phyloP scores from a whole-genome alignment of 805 yeast species.

The Candida krabiensis region DNA sequence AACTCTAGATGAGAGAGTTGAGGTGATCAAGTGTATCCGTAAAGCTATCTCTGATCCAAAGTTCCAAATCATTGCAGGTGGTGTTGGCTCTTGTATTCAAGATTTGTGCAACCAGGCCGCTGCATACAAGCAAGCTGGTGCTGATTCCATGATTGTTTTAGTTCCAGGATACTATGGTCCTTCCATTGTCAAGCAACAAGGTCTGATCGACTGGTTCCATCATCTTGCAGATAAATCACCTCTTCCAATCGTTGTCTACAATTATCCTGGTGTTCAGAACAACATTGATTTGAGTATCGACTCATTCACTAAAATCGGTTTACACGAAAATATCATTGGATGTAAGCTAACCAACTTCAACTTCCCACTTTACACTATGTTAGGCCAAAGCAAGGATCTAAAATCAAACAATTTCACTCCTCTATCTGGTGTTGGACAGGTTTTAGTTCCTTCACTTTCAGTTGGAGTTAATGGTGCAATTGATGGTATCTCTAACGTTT shows the following conservation, averaged over 20 bases:
- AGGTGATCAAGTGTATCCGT: slow-evolving; percentile 33
- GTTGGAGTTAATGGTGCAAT: slow-evolving; percentile 50
- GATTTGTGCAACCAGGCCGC: slow-evolving; percentile 44
- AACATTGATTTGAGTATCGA: slow-evolving; percentile 36
- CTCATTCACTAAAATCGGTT: slow-evolving; percentile 40
- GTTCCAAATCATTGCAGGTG: slow-evolving; percentile 49
- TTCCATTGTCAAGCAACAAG: slow-evolving; percentile 40
- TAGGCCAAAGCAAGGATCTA: slow-evolving; percentile 43
- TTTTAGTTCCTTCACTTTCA: slow-evolving; percentile 45
- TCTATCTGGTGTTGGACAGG: slow-evolving; percentile 53
- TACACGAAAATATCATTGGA: slow-evolving; percentile 46
- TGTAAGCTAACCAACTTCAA: slow-evolving; percentile 54
- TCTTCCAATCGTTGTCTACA: slow-evolving; percentile 44
- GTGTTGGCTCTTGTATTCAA: slow-evolving; percentile 42
- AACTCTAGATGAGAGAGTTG: slow-evolving; percentile 43
- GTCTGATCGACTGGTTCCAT: slow-evolving; percentile 43
- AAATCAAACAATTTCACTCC: slow-evolving; percentile 40
- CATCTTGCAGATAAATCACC: slow-evolving; percentile 41
- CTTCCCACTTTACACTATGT: slow-evolving; percentile 44
- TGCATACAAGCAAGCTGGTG: slow-evolving; percentile 36
- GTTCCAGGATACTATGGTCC: slow-evolving; percentile 52
- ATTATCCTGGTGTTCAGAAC: slow-evolving; percentile 48
- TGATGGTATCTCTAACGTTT: slow-evolving; percentile 52
- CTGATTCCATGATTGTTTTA: slow-evolving; percentile 39
- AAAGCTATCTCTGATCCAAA: slow-evolving; percentile 35